These are phyloP conservation scores for Narthecium ossifragum DNA, from an alignment of 106 monocot species.

Conservation along the genomic window DNA sequence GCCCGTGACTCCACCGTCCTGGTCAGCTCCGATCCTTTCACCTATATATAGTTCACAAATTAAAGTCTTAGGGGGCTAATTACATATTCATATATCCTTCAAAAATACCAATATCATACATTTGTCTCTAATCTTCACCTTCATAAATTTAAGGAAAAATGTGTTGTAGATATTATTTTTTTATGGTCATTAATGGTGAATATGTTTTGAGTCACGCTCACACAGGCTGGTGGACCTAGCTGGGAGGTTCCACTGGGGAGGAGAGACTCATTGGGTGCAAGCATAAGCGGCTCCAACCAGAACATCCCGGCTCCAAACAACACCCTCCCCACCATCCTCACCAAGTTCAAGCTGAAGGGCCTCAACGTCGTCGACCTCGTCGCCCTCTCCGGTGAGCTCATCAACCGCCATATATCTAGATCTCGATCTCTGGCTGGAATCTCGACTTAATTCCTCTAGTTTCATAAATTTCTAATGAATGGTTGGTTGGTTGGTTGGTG, in stretches of 20 bases:
- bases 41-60: too few species aligned
- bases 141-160: too few species aligned
- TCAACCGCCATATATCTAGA: background rate
- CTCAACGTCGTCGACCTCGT: conserved; percentile 51
- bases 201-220: background rate
- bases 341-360: conserved; percentile 46
- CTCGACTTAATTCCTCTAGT: background rate
- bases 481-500: background rate
- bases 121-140: too few species aligned
- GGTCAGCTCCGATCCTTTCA: conserved; percentile 8
- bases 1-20: conserved; percentile 44
- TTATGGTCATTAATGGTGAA: too few species aligned
- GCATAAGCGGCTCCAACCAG: conserved; percentile 37
- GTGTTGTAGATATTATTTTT: background rate
- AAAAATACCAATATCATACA: too few species aligned
- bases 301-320: conserved; percentile 49
- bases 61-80: too few species aligned
- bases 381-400: conserved; percentile 39
- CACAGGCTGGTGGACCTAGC: conserved; percentile 48
- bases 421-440: background rate
- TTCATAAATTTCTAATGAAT: background rate
- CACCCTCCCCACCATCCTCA: conserved; percentile 44
- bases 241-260: conserved; percentile 55
- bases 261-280: conserved; percentile 54
- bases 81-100: too few species aligned